Base-by-base conservation (phyloP, 2,329 filamentous ascomycete genomes). In the Penicillium sp. region DNA sequence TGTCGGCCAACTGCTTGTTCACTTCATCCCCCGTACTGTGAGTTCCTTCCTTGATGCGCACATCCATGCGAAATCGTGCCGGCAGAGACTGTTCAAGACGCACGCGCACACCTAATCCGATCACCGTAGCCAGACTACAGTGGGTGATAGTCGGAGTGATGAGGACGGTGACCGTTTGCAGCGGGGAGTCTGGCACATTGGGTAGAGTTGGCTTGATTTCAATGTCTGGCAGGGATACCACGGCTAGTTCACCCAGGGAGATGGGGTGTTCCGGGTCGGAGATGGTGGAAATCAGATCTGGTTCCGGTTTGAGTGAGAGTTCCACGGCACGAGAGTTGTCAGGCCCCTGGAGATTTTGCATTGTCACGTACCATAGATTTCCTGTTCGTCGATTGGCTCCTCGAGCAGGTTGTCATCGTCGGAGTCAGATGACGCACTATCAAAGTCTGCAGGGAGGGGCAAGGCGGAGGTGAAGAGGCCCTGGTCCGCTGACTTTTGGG, bases 61-160 rank as follows among this genome's bases (percentile, higher is more conserved):
- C 91, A 72, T 97, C 92, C 47, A 97, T 83, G 36, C 94, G 85
- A 73, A 94, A 99, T 67, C 93, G 89, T 32, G 94, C 90, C 3
- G 94, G 94, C 54, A 99, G 80, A 10, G 90, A 88, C 72, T 96
- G 89, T 76, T 97, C 92, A 22, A 99, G 82, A 22, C 94, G 85
- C 40, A 97, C 92, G 42, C 94, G 86, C 21, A 99, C 91, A 13
- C 92, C 94, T 14, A 99, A 82, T 0, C 94, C 94, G 66, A 99
- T 96, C 56, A 99, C 92, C 0, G 94, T 99, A 31, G 94, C 94
- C 39, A 99, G 83, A 47, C 90, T 96, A 79, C 94, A 99, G 75
- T 97, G 94, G 14, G 93, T 95, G 68, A 97, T 94, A 24, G 94
- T 99, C 9, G 94, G 94, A 10, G 94, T 99, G 63, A 99, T 88